These are phyloP conservation scores for Acanthamoeba rhysodes DNA, from an alignment of 208 protist species.

Conservation along the genomic window DNA sequence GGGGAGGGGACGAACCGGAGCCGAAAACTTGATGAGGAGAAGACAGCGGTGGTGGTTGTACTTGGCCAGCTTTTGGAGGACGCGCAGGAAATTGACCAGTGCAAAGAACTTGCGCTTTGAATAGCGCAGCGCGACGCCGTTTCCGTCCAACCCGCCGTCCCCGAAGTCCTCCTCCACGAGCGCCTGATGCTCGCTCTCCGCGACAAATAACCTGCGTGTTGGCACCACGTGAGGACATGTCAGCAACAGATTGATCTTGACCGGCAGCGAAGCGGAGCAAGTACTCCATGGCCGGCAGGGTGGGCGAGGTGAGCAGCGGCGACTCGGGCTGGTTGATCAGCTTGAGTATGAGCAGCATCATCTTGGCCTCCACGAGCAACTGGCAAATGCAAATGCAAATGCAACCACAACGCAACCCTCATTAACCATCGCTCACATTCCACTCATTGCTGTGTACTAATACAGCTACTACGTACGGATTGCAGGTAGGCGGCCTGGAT, in stretches of 20 bases:
- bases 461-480: not conserved
- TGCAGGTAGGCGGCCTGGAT: constrained; percentile 69
- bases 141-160: not conserved
- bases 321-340: constrained; percentile 57
- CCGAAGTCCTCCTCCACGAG: not conserved
- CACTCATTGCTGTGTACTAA: not conserved
- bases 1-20: not conserved
- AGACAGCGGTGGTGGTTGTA: constrained; percentile 46
- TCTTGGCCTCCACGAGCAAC: constrained; percentile 73
- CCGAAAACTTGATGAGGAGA: constrained; percentile 49
- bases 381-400: not conserved
- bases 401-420: too few relatives aligned
- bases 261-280: not conserved
- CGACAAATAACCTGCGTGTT: constrained; percentile 22
- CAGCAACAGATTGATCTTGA: too few relatives aligned
- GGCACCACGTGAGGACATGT: not conserved
- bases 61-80: constrained; percentile 66
- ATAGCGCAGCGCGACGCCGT: not conserved
- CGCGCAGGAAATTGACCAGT: constrained; percentile 70
- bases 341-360: constrained; percentile 70
- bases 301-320: constrained; percentile 14
- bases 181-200: not conserved
- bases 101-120: constrained; percentile 68
- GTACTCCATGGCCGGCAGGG: constrained; percentile 14
- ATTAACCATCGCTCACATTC: not conserved